Percentiles rank a stretch among this genome's conserved stretches.
phyloP scores from a whole-genome alignment of 83 land plant species.

The Isoetes engelmannii region DNA sequence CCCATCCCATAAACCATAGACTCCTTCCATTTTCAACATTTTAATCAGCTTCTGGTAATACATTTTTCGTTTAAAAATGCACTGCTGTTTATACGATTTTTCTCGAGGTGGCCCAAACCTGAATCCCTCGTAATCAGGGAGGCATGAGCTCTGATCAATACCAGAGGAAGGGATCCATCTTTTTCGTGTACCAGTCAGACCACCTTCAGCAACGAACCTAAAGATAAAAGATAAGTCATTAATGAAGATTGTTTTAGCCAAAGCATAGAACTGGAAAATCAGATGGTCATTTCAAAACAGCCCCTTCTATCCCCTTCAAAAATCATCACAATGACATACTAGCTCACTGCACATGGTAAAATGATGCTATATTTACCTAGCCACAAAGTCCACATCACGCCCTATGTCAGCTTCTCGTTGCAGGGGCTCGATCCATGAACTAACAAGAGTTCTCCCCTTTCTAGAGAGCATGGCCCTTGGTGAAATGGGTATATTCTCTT shows the following conservation, averaged over 20 bases:
- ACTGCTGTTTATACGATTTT: slow-evolving; percentile 74
- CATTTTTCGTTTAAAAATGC: slow-evolving; percentile 45
- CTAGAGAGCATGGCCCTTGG: slow-evolving; percentile 87
- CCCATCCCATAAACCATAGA: slow-evolving; percentile 47
- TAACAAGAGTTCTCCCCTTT: slow-evolving; percentile 87
- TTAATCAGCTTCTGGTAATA: slow-evolving; percentile 62
- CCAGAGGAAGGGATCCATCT: slow-evolving; percentile 77
- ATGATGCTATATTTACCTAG: slow-evolving; percentile 40
- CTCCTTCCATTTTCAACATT: slow-evolving; percentile 52
- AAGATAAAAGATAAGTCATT: neutral
- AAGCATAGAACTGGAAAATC: too few species aligned
- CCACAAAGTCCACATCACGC: slow-evolving; percentile 82
- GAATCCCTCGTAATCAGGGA: slow-evolving; percentile 84
- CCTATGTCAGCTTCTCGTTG: slow-evolving; percentile 97
- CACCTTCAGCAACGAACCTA: slow-evolving; percentile 90
- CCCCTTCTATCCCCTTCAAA: neutral
- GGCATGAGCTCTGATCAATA: slow-evolving; percentile 40
- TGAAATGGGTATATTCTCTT: slow-evolving; percentile 72
- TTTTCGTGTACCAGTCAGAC: slow-evolving; percentile 86
- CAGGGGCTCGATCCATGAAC: slow-evolving; percentile 99
- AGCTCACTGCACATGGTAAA: neutral
- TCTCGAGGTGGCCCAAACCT: slow-evolving; percentile 69
- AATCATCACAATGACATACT: neutral
- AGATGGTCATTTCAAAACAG: neutral
- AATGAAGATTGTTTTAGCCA: neutral